Evolutionary conservation across 306 rosid species (phyloP).

Genomic region (Oxytropis ochrocephala): DNA sequence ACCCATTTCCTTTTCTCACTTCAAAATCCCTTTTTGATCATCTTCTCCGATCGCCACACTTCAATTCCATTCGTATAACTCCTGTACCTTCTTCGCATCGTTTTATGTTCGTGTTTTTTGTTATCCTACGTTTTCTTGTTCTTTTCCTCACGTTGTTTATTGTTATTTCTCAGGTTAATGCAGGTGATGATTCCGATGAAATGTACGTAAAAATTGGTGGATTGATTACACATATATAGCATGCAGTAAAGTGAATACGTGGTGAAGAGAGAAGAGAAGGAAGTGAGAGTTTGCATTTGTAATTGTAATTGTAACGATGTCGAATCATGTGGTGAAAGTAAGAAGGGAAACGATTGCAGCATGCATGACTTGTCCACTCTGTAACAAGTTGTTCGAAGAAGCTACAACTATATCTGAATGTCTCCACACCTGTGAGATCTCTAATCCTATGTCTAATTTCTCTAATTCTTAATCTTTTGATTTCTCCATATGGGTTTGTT

Average conservation of each 20-base stretch:
- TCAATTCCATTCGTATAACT: not conserved
- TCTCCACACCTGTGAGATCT: slow-evolving; percentile 87
- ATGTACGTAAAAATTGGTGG: slow-evolving; percentile 57
- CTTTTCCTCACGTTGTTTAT: not conserved
- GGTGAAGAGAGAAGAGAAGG: not conserved
- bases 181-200: slow-evolving; percentile 30
- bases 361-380: slow-evolving; percentile 96
- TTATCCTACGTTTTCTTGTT: not conserved
- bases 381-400: slow-evolving; percentile 62
- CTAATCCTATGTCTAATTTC: not conserved
- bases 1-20: slow-evolving; percentile 42
- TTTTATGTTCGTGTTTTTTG: not conserved
- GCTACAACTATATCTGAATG: slow-evolving; percentile 97
- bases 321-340: slow-evolving; percentile 67
- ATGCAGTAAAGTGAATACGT: slow-evolving; percentile 48
- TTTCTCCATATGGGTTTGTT: slow-evolving; percentile 31
- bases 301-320: slow-evolving; percentile 39
- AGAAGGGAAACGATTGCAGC: slow-evolving; percentile 60
- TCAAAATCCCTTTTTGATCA: slow-evolving; percentile 1
- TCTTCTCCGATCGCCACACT: slow-evolving; percentile 29
- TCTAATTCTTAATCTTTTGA: slow-evolving; percentile 22
- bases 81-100: not conserved
- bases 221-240: slow-evolving; percentile 28
- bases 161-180: slow-evolving; percentile 16
- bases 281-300: not conserved